Percentiles rank a stretch among this genome's conserved stretches.
These are phyloP conservation scores for Phytopythium helicoides DNA, from an alignment of 352 stramenopile species.

Conservation along the genomic window DNA sequence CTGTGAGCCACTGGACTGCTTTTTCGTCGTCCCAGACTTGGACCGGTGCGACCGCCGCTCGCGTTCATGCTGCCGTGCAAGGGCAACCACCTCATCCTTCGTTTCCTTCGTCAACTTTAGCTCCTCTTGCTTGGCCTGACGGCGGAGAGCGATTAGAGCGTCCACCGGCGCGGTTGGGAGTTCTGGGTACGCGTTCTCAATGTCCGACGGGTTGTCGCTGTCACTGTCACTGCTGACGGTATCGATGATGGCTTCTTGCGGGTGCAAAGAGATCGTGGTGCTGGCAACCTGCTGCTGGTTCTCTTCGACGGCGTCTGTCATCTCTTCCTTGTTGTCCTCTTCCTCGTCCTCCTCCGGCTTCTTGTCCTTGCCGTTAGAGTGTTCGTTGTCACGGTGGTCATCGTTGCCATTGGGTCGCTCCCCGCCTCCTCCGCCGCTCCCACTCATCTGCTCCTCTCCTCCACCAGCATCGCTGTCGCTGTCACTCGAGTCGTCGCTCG, in stretches of 20 bases:
- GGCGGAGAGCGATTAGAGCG: slow-evolving; percentile 45
- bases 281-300: neutral
- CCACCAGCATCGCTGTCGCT: slow-evolving; percentile 21
- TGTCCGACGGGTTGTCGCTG: slow-evolving; percentile 49
- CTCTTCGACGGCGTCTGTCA: neutral
- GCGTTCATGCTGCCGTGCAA: slow-evolving; percentile 31
- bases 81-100: slow-evolving; percentile 36
- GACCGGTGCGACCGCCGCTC: slow-evolving; percentile 31
- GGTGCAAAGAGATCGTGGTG: too few species aligned
- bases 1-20: slow-evolving; percentile 10
- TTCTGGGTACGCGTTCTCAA: slow-evolving; percentile 61
- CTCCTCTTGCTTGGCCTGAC: slow-evolving; percentile 51
- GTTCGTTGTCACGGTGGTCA: slow-evolving; percentile 2
- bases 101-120: slow-evolving; percentile 39
- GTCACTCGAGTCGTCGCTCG: slow-evolving; percentile 15
- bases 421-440: slow-evolving; percentile 9
- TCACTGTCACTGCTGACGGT: slow-evolving; percentile 37
- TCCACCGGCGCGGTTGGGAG: slow-evolving; percentile 60
- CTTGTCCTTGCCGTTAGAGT: slow-evolving; percentile 4
- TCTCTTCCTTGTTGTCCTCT: slow-evolving; percentile 1
- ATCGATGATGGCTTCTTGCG: neutral
- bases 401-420: slow-evolving; percentile 4
- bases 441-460: neutral
- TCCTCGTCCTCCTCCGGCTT: slow-evolving; percentile 7
- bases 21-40: slow-evolving; percentile 35